These are phyloP conservation scores for Microthlaspi erraticum DNA, from an alignment of 345 rosid genomes.

Conservation along the genomic window DNA sequence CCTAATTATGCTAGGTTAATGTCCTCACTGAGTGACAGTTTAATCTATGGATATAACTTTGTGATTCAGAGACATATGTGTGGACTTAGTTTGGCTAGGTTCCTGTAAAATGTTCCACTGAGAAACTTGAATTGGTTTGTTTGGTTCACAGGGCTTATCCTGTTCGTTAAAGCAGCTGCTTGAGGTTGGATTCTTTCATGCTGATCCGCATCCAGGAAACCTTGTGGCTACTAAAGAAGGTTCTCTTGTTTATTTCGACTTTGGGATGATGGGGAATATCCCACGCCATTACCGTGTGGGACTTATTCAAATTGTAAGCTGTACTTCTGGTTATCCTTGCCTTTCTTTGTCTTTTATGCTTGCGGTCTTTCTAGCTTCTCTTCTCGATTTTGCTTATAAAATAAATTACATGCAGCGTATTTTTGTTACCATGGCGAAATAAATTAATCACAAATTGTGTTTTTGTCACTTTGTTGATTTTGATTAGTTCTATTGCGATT, in stretches of 20 bases:
- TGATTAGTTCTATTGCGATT: slow-evolving; percentile 53
- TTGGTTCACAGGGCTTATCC: slow-evolving; percentile 68
- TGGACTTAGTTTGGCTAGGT: slow-evolving; percentile 22
- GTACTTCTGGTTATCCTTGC: background rate
- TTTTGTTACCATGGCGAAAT: slow-evolving; percentile 1
- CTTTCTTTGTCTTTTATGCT: background rate
- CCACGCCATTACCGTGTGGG: slow-evolving; percentile 97
- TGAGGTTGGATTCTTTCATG: slow-evolving; percentile 97
- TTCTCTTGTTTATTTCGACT: slow-evolving; percentile 90
- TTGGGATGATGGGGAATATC: slow-evolving; percentile 98
- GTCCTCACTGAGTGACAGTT: slow-evolving; percentile 15
- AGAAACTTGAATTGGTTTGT: slow-evolving; percentile 17
- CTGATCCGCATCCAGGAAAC: slow-evolving; percentile 99
- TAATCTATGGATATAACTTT: slow-evolving; percentile 5
- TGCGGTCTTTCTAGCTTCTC: slow-evolving; percentile 6
- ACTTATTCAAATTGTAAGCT: slow-evolving; percentile 87
- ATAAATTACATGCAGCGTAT: background rate
- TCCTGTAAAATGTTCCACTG: slow-evolving; percentile 22
- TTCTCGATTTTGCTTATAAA: background rate
- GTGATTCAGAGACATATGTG: slow-evolving; percentile 7
- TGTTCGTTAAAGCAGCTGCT: slow-evolving; percentile 95
- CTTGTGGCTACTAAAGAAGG: slow-evolving; percentile 80
- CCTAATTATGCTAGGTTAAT: background rate
- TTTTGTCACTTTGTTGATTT: slow-evolving; percentile 14
- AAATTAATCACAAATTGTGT: background rate